phyloP scores from a whole-genome alignment of 805 yeast genomes.

The Soucietia sequanensis region DNA sequence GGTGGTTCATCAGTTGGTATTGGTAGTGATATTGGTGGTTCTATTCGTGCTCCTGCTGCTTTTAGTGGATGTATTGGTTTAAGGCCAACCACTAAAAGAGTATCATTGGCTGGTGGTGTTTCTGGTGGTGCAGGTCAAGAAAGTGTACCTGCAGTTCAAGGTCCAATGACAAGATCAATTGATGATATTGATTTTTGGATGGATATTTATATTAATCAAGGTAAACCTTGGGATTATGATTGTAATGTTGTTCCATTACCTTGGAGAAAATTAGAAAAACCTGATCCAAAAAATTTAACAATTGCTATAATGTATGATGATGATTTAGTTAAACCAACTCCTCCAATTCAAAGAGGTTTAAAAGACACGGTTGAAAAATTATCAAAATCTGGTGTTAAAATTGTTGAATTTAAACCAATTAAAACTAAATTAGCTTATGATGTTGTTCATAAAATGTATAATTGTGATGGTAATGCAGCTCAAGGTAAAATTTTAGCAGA shows the following conservation, averaged over 20 bases:
- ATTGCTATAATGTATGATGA: constrained; percentile 65
- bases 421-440: constrained; percentile 58
- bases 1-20: constrained; percentile 42
- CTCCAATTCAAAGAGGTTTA: constrained; percentile 61
- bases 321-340: constrained; percentile 64
- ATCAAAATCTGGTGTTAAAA: constrained; percentile 55
- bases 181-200: constrained; percentile 71
- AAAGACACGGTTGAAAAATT: constrained; percentile 53
- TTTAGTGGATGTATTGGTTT: constrained; percentile 41
- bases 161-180: constrained; percentile 64
- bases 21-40: constrained; percentile 46
- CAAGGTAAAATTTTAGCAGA: constrained; percentile 50
- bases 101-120: constrained; percentile 43
- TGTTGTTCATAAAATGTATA: constrained; percentile 55
- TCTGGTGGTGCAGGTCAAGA: constrained; percentile 63
- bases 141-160: constrained; percentile 61
- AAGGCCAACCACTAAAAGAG: constrained; percentile 41
- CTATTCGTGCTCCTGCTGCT: constrained; percentile 45
- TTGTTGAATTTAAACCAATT: constrained; percentile 57
- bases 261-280: constrained; percentile 49
- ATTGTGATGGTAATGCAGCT: constrained; percentile 65
- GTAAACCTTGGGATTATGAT: constrained; percentile 62
- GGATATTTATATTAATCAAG: constrained; percentile 58
- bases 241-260: constrained; percentile 47
- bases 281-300: constrained; percentile 45